Evolutionary conservation across 2,329 filamentous ascomycete genomes (phyloP), one percentile per base, ranked within the genome.

Genomic region (Coleophoma cylindrospora): DNA sequence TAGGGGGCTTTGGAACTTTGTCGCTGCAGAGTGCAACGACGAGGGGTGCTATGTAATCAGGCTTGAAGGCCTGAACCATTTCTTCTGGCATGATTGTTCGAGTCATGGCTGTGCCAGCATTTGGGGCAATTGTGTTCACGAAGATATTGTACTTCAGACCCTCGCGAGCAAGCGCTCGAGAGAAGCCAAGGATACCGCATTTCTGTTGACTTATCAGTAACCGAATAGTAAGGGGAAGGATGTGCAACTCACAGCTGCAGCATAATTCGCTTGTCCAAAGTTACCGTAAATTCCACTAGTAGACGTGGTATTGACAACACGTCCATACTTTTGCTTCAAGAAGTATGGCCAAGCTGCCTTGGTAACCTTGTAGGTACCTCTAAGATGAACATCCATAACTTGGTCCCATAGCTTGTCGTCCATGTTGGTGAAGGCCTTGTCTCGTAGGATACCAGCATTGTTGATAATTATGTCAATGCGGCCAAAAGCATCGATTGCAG

Each of bases 351-450:
- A 99, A 17, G 94, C 94, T 54, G 94, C 94, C 81, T 96, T 96
- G 66, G 90, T 92, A 58, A 92, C 83, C 76, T 96, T 95, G 77
- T 95, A 99, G 54, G 94, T 99, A 60, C 94, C 92, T 60, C 89
- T 83, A 43, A 96, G 81, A 70, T 99, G 94, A 50, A 97, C 91
- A 62, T 91, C 88, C 73, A 97, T 72, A 63, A 99, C 91, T 50
- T 89, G 81, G 63, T 96, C 84, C 91, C 94, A 99, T 64, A 91
- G 80, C 65, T 83, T 86, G 67, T 99, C 94, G 53, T 91, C 89
- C 92, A 99, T 96, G 77, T 97, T 97, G 70, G 79, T 80, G 70
- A 99, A 99, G 38, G 94, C 91, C 83, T 96, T 97, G 77, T 99
- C 94, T 45, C 94, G 86, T 48, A 99, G 83, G 61, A 99, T 99